Percentiles rank a stretch among this genome's conserved stretches.
Conservation (phyloP, 192 early-diverging fungal genomes). For the Mortierella hygrophila region DNA sequence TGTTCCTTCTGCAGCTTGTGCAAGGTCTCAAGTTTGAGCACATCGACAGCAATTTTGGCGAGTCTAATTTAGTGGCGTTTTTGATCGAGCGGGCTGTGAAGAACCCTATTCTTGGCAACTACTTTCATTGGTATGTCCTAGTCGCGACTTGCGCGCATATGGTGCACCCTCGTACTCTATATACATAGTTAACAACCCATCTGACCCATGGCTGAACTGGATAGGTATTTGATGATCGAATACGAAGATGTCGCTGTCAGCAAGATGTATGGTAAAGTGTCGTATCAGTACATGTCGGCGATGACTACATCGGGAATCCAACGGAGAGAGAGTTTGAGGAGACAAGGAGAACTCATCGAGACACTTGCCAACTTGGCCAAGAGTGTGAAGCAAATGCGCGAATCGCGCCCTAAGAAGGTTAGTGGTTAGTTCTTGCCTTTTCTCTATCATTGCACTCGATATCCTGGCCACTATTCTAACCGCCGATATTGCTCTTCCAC, state of each 20-base stretch:
- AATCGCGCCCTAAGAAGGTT: conserved; percentile 89
- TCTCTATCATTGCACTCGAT: background rate
- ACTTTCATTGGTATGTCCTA: conserved; percentile 85
- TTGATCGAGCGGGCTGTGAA: conserved; percentile 88
- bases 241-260: conserved; percentile 88
- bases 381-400: conserved; percentile 81
- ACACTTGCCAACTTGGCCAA: conserved; percentile 81
- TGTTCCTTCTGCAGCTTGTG: conserved; percentile 97
- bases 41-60: conserved; percentile 65
- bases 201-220: background rate
- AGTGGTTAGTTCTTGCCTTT: conserved; percentile 54
- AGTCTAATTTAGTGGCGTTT: conserved; percentile 86
- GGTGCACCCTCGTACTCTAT: background rate
- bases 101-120: conserved; percentile 91
- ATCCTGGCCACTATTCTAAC: background rate
- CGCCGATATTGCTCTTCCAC: background rate
- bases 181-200: background rate
- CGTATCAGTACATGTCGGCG: conserved; percentile 83
- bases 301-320: conserved; percentile 69
- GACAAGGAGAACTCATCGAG: conserved; percentile 90
- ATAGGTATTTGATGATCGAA: conserved; percentile 96
- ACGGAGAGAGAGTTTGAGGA: conserved; percentile 79
- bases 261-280: conserved; percentile 89
- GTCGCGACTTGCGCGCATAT: background rate
- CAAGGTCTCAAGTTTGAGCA: conserved; percentile 98